phyloP scores from a whole-genome alignment of 768 basidiomycete species.

The Boletellus emodensis region DNA sequence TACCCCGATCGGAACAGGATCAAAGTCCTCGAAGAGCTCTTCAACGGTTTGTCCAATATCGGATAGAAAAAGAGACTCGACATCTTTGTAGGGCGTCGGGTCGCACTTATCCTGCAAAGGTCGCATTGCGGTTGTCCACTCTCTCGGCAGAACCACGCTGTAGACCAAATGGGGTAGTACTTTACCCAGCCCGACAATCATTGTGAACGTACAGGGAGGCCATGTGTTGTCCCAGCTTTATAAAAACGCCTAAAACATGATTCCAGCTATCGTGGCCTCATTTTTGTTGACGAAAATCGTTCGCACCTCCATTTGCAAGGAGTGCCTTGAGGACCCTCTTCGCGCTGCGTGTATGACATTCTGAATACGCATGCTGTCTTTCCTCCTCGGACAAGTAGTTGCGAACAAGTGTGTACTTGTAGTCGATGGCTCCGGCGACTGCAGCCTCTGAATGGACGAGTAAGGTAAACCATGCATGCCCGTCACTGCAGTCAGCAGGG shows the following conservation, averaged over 20 bases:
- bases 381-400: conserved; percentile 50
- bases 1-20: conserved; percentile 86
- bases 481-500: conserved; percentile 10
- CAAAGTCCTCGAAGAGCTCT: conserved; percentile 81
- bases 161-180: conserved; percentile 8
- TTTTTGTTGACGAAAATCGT: neutral
- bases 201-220: conserved; percentile 52
- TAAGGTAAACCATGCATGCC: conserved; percentile 19
- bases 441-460: conserved; percentile 47
- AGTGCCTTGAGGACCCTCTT: conserved; percentile 75
- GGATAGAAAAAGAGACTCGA: conserved; percentile 69
- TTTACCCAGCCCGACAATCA: conserved; percentile 15
- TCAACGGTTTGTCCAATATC: conserved; percentile 74
- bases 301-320: conserved; percentile 79
- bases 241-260: conserved; percentile 60
- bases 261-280: neutral
- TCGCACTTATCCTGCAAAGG: conserved; percentile 90
- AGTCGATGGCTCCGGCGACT: conserved; percentile 61
- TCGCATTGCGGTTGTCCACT: conserved; percentile 58
- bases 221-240: conserved; percentile 88
- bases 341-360: conserved; percentile 84
- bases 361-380: conserved; percentile 53
- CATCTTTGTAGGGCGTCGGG: conserved; percentile 75
- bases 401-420: conserved; percentile 63
- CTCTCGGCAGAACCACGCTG: conserved; percentile 54